Evolutionary conservation across 1,284 basidiomycete genomes (phyloP).

Genomic region (Fomitopsis schrenkii): DNA sequence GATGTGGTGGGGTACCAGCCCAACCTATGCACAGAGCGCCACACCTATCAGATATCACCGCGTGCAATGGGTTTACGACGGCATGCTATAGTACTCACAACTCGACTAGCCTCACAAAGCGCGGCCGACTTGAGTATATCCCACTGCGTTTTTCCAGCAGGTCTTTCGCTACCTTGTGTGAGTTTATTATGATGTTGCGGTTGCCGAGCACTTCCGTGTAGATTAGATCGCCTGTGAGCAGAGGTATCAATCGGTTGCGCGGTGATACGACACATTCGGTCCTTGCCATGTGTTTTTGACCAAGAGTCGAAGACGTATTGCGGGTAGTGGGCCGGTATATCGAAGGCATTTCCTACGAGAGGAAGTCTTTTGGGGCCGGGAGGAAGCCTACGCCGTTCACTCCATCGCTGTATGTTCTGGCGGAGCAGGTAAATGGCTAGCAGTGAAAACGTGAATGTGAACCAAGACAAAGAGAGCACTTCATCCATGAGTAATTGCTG

Average conservation of each 20-base stretch:
- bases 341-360: not conserved
- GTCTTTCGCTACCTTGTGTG: constrained; percentile 30
- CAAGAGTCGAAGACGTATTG: no score
- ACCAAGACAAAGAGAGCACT: not conserved
- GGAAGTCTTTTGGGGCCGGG: not conserved
- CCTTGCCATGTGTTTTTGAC: no score
- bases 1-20: not conserved
- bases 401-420: no score
- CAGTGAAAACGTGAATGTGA: no score
- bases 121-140: constrained; percentile 32
- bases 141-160: constrained; percentile 36
- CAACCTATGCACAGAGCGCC: not conserved
- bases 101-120: not conserved
- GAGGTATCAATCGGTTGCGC: no score
- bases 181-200: constrained; percentile 25
- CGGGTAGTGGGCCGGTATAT: not conserved
- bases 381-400: not conserved
- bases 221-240: constrained; percentile 14
- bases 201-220: constrained; percentile 12
- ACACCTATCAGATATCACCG: no score
- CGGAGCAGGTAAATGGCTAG: no score
- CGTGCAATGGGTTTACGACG: no score
- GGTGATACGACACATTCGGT: no score
- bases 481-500: not conserved
- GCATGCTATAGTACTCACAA: not conserved